Conservation (phyloP, 1,284 basidiomycete genomes). For the Golubevia sp. region DNA sequence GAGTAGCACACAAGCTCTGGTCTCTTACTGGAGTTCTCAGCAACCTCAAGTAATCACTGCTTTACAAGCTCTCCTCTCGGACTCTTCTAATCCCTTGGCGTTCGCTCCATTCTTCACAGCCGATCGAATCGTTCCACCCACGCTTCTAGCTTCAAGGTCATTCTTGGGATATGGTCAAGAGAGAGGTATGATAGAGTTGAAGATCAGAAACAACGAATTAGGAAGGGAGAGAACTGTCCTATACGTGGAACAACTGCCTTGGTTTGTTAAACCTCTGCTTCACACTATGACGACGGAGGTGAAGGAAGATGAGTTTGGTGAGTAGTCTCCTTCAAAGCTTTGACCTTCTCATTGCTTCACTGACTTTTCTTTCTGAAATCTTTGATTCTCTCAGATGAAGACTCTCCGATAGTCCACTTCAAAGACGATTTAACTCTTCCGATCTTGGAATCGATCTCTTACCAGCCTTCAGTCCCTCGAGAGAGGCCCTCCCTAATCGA, state of each 20-base stretch:
- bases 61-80: no score
- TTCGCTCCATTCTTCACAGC: no score
- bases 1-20: no score
- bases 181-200: conserved; percentile 74
- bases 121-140: conserved; percentile 57
- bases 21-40: no score
- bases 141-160: conserved; percentile 73
- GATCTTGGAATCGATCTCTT: conserved; percentile 25
- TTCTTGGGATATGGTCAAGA: conserved; percentile 77
- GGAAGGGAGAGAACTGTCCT: conserved; percentile 66
- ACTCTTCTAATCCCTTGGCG: no score
- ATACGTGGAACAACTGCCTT: conserved; percentile 91
- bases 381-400: neutral
- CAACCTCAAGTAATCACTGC: no score
- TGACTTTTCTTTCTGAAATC: no score
- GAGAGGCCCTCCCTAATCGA: conserved; percentile 63
- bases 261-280: conserved; percentile 85
- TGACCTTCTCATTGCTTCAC: conserved; percentile 62
- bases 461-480: conserved; percentile 25
- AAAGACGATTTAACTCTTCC: conserved; percentile 20
- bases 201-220: conserved; percentile 70
- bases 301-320: conserved; percentile 5
- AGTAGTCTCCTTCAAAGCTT: conserved; percentile 5
- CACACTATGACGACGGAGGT: conserved; percentile 72
- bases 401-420: conserved; percentile 27